Evolutionary conservation across 108 stramenopile species (phyloP), one percentile per base, ranked within the genome.

Genomic region (Pelagomonas calceolata): DNA sequence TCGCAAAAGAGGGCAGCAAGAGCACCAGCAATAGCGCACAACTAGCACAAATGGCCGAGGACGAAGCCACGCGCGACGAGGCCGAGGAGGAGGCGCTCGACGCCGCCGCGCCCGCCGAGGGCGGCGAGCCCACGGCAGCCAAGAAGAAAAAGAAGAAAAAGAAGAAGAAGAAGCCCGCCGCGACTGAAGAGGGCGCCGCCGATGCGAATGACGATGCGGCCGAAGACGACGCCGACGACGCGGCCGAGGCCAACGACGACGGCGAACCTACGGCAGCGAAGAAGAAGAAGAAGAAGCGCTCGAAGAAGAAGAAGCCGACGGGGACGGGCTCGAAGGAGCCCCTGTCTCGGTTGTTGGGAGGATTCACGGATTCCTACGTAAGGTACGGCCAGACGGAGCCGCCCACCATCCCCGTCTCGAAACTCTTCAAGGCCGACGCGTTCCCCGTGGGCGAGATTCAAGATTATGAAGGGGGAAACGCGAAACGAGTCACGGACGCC

Each of bases 371-470:
- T 71, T 94, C 89, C 78, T 94, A 95, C 72, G 87, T 91, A 32
- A 80, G 87, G 51, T 85, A 93, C 66, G 96, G 95, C 21, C 98
- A 99, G 84, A 97, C 98, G 0, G 87, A 94, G 33, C 95, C 95
- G 30, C 98, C 98, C 17, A 87, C 98, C 60, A 93, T 94, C 64
- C 95, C 95, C 16, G 87, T 89, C 0, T 79, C 70, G 9, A 71
- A 86, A 14, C 76, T 92, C 36, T 92, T 91, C 66, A 65, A 70
- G 16, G 64, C 35, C 32, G 44, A 68, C 35, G 43, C 64, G 33
- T 94, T 89, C 75, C 98, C 96, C 18, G 68, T 73, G 17, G 98
- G 96, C 4, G 95, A 99, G 80, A 92, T 96, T 68, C 84, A 87
- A 73, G 78, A 76, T 17, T 90, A 98, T 69, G 86, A 90, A 15